A percentile compares a stretch with the other conserved stretches of the same genome.
These are phyloP conservation scores for Pestalotiopsis sp. DNA, from an alignment of 2,329 filamentous ascomycete species.

Conservation along the genomic window DNA sequence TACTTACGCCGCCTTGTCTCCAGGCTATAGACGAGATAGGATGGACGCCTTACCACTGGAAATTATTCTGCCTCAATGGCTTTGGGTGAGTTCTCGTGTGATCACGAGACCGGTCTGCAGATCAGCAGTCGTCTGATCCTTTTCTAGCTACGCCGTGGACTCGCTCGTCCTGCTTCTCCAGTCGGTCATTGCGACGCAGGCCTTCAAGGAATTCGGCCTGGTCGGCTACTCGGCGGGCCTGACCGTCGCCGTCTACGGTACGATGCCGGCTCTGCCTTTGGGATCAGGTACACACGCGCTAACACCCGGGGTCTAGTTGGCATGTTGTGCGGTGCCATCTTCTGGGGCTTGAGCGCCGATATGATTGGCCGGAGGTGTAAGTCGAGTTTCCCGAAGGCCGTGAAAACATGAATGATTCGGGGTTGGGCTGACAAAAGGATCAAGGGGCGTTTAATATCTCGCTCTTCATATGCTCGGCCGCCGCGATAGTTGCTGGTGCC, in stretches of 20 bases:
- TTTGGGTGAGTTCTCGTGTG: constrained; percentile 46
- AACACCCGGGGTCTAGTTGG: constrained; percentile 32
- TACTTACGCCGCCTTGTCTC: neutral
- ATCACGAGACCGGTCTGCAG: neutral
- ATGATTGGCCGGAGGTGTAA: constrained; percentile 63
- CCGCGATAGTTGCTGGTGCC: constrained; percentile 65
- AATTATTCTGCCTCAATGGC: constrained; percentile 60
- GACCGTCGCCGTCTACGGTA: constrained; percentile 59
- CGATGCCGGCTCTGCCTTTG: neutral
- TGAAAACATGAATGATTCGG: neutral
- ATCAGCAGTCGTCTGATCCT: neutral
- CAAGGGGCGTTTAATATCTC: constrained; percentile 63
- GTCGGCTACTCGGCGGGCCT: constrained; percentile 56
- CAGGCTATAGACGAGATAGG: constrained; percentile 35
- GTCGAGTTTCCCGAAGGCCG: neutral
- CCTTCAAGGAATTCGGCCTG: constrained; percentile 58
- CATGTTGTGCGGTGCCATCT: constrained; percentile 57
- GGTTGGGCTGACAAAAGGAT: neutral
- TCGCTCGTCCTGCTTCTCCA: constrained; percentile 60
- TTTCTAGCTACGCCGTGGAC: constrained; percentile 54
- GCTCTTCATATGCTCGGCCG: constrained; percentile 61
- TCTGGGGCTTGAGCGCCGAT: constrained; percentile 69
- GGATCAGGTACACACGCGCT: neutral
- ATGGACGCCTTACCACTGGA: constrained; percentile 46
- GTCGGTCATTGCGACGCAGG: constrained; percentile 59